Evolutionary conservation across 805 yeast genomes (phyloP).

Genomic region (Pichia cabralensis): DNA sequence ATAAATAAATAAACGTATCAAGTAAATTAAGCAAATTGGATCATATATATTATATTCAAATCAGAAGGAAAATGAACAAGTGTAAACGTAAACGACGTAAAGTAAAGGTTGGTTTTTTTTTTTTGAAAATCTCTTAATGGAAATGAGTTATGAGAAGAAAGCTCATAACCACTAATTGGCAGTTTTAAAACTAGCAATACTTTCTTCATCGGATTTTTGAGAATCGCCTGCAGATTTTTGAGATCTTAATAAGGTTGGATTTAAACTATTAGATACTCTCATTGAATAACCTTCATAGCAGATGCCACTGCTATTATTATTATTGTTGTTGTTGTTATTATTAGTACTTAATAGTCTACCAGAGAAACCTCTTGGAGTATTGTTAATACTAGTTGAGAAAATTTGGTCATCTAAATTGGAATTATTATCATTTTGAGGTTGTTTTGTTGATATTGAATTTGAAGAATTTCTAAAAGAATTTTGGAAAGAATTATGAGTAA

Average conservation of each 20-base stretch:
- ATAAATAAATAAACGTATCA: background rate
- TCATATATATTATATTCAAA: no score
- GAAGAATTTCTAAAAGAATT: conserved; percentile 2
- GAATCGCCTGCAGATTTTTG: no score
- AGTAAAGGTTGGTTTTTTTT: no score
- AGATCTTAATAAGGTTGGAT: background rate
- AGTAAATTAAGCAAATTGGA: background rate
- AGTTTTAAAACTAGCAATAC: conserved; percentile 14
- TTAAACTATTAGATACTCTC: conserved; percentile 1
- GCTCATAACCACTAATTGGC: background rate
- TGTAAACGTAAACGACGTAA: no score
- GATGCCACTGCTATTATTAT: no score
- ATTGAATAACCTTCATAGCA: conserved; percentile 3
- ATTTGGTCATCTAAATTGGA: no score
- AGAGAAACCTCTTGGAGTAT: conserved; percentile 8
- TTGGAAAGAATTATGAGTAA: background rate
- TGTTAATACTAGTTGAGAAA: no score
- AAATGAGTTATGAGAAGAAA: background rate
- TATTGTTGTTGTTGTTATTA: no score
- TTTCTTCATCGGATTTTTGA: conserved; percentile 20
- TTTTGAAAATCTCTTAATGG: no score
- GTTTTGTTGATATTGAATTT: no score
- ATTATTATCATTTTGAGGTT: no score
- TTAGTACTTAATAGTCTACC: conserved; percentile 7
- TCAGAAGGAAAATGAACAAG: no score